Percentiles rank a stretch among this genome's conserved stretches.
These are phyloP conservation scores for Serendipita indica DNA, from an alignment of 768 basidiomycete genomes.

Conservation along the genomic window DNA sequence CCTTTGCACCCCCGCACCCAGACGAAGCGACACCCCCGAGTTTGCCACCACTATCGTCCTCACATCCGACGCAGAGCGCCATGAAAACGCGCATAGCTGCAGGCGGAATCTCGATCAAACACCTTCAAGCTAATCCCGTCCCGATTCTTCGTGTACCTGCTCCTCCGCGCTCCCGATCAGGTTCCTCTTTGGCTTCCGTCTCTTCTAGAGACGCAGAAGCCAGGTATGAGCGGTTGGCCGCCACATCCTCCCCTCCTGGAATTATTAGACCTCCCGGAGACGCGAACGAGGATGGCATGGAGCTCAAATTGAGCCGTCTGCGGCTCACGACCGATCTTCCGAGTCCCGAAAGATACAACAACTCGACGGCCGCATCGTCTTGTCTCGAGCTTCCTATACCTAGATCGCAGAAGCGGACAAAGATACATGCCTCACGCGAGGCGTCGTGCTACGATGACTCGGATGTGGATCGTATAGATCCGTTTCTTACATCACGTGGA, in stretches of 20 bases:
- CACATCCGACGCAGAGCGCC: background rate
- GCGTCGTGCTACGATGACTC: constrained; percentile 8
- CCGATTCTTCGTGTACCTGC: background rate
- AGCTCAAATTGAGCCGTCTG: background rate
- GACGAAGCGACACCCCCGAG: background rate
- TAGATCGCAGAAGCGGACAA: no score
- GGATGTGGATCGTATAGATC: constrained; percentile 5
- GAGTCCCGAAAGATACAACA: background rate
- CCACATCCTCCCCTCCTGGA: background rate
- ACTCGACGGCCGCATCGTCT: background rate
- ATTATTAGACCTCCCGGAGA: background rate
- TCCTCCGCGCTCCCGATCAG: background rate
- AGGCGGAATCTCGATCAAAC: background rate
- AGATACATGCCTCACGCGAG: background rate
- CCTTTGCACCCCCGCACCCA: background rate
- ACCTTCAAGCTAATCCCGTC: background rate
- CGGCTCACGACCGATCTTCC: background rate
- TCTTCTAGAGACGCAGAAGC: background rate
- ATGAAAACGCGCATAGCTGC: background rate
- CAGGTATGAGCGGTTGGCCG: no score
- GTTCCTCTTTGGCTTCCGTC: background rate
- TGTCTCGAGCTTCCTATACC: background rate
- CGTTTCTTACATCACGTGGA: background rate
- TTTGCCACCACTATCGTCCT: background rate
- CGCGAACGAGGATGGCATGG: background rate